These are phyloP conservation scores for Pisolithus orientalis DNA, from an alignment of 768 basidiomycete genomes.

Conservation along the genomic window DNA sequence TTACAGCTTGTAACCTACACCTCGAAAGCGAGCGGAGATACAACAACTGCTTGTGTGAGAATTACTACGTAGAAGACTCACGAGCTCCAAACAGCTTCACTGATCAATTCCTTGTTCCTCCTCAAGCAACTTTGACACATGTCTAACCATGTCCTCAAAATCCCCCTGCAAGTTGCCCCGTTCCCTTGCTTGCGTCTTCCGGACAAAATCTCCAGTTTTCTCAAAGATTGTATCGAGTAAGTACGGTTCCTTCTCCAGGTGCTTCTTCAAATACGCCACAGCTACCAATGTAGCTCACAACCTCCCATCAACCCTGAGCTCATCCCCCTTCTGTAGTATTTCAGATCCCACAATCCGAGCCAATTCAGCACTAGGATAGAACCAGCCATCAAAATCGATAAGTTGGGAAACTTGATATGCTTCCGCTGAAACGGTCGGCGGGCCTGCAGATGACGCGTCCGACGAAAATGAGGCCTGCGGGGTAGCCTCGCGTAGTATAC, in stretches of 20 bases:
- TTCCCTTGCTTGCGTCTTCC: constrained; percentile 1
- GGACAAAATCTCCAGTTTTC: constrained; percentile 39
- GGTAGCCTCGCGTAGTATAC: too few relatives aligned
- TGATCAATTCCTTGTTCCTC: background rate
- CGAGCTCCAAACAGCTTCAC: too few relatives aligned
- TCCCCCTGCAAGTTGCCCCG: background rate
- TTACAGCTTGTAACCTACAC: too few relatives aligned
- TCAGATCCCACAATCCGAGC: constrained; percentile 30
- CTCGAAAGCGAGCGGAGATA: too few relatives aligned
- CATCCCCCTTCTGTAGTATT: constrained; percentile 26
- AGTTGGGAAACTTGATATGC: constrained; percentile 33
- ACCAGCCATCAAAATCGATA: constrained; percentile 46
- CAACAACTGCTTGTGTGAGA: too few relatives aligned
- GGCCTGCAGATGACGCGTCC: constrained; percentile 3
- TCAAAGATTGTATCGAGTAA: constrained; percentile 35
- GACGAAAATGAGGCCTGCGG: background rate
- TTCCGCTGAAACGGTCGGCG: constrained; percentile 13
- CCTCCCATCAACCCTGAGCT: constrained; percentile 23
- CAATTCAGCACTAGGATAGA: constrained; percentile 27
- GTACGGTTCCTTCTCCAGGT: constrained; percentile 32
- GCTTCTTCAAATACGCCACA: constrained; percentile 38
- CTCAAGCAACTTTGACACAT: constrained; percentile 7
- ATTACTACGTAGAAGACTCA: too few relatives aligned
- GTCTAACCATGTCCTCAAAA: constrained; percentile 18
- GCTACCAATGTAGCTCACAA: constrained; percentile 47